Conservation (phyloP, 2,329 filamentous ascomycete species). For the Dactylellina drechsleri region DNA sequence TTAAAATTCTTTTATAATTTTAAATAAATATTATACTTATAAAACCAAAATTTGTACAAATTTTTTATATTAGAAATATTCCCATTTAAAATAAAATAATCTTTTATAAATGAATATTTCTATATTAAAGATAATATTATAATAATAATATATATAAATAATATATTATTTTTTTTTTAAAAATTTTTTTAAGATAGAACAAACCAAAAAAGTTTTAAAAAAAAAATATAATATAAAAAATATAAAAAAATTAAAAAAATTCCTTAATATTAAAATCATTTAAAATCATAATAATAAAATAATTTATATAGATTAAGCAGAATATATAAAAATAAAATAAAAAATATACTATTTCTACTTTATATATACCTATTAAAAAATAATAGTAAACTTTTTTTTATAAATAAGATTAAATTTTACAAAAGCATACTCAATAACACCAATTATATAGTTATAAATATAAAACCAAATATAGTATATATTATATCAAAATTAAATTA, state of each 20-base stretch:
- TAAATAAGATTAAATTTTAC: conserved; percentile 44
- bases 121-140: conserved; percentile 21
- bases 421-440: background rate
- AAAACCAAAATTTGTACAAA: background rate
- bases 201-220: conserved; percentile 11
- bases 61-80: too few relatives aligned
- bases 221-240: conserved; percentile 15
- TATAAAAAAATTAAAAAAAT: conserved; percentile 1
- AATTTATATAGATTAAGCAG: conserved; percentile 44
- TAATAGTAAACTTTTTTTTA: too few relatives aligned
- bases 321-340: conserved; percentile 12
- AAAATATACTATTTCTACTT: background rate
- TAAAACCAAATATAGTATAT: background rate
- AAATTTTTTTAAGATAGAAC: too few relatives aligned
- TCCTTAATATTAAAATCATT: conserved; percentile 38
- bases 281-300: conserved; percentile 52
- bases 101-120: conserved; percentile 28
- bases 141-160: conserved; percentile 38
- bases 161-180: conserved; percentile 34
- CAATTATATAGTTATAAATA: background rate
- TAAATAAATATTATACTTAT: conserved; percentile 8
- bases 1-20: conserved; percentile 14
- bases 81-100: conserved; percentile 13
- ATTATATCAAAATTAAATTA: background rate
- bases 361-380: too few relatives aligned